Conservation (phyloP, 1,284 basidiomycete genomes). For the Hypsizygus ulmarius region DNA sequence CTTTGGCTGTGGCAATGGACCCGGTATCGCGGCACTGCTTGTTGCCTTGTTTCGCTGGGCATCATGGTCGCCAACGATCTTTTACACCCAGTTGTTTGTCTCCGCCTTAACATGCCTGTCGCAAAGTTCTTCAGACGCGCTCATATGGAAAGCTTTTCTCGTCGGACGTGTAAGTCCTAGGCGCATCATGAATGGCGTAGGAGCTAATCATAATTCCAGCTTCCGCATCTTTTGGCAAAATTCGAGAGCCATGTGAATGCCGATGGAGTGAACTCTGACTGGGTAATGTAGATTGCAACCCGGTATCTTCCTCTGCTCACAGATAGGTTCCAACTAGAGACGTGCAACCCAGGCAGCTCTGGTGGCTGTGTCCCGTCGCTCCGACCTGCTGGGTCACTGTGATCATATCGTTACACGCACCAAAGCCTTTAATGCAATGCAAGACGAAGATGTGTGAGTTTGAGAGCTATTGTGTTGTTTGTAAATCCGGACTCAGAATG, state of each 20-base stretch:
- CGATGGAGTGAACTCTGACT: constrained; percentile 54
- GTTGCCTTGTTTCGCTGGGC: constrained; percentile 60
- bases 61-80: constrained; percentile 62
- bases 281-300: constrained; percentile 38
- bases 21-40: constrained; percentile 53
- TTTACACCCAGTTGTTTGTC: constrained; percentile 66
- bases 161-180: constrained; percentile 57
- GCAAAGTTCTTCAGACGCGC: constrained; percentile 42
- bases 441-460: constrained; percentile 30
- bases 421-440: constrained; percentile 12
- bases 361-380: constrained; percentile 43
- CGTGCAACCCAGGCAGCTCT: constrained; percentile 56
- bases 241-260: constrained; percentile 54
- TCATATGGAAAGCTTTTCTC: constrained; percentile 70
- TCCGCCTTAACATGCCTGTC: constrained; percentile 60
- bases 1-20: constrained; percentile 60
- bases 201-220: constrained; percentile 34
- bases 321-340: constrained; percentile 38
- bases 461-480: background rate
- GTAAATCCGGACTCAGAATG: constrained; percentile 5
- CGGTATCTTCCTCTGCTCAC: constrained; percentile 3
- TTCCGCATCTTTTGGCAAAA: constrained; percentile 53
- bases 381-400: constrained; percentile 49
- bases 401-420: constrained; percentile 40
- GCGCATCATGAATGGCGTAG: constrained; percentile 4